Evolutionary conservation across 2,329 filamentous ascomycete species (phyloP).

Genomic region (Hypoxylon sp.): DNA sequence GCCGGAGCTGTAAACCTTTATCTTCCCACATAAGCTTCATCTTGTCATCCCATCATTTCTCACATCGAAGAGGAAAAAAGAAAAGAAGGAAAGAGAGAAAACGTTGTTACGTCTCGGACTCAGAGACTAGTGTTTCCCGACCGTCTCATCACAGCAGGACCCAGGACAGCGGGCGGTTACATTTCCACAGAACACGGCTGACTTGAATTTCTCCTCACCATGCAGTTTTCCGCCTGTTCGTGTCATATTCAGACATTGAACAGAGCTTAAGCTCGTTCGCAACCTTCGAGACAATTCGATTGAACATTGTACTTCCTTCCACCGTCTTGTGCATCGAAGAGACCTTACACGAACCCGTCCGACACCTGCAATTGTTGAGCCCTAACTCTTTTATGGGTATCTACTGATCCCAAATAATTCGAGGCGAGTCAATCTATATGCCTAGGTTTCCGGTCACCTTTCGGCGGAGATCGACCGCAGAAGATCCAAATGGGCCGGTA

Average conservation of each 20-base stretch:
- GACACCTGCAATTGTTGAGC: slow-evolving; percentile 16
- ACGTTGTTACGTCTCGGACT: slow-evolving; percentile 25
- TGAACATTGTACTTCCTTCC: slow-evolving; percentile 13
- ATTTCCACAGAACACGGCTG: slow-evolving; percentile 45
- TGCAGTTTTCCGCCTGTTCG: slow-evolving; percentile 50
- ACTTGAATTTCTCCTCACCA: slow-evolving; percentile 44
- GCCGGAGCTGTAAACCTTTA: slow-evolving; percentile 11
- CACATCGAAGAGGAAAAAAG: slow-evolving; percentile 3
- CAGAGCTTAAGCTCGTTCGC: slow-evolving; percentile 27
- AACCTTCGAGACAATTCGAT: slow-evolving; percentile 24
- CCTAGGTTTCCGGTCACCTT: slow-evolving; percentile 69
- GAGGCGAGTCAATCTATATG: slow-evolving; percentile 58
- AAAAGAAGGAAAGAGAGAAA: not conserved
- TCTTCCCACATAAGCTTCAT: slow-evolving; percentile 15
- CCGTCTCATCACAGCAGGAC: slow-evolving; percentile 31
- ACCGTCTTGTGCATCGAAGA: slow-evolving; percentile 16
- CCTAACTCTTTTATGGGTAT: slow-evolving; percentile 41
- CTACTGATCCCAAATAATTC: slow-evolving; percentile 28
- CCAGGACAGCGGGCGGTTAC: slow-evolving; percentile 39
- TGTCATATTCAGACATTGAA: slow-evolving; percentile 35
- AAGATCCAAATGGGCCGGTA: slow-evolving; percentile 60
- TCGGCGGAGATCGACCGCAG: slow-evolving; percentile 68
- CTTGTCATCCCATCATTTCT: slow-evolving; percentile 20
- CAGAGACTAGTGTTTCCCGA: slow-evolving; percentile 30
- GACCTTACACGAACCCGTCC: slow-evolving; percentile 19